Evolutionary conservation across 2,329 filamentous ascomycete species (phyloP), one percentile per base, ranked within the genome.

Genomic region (Neofusicoccum parvum): DNA sequence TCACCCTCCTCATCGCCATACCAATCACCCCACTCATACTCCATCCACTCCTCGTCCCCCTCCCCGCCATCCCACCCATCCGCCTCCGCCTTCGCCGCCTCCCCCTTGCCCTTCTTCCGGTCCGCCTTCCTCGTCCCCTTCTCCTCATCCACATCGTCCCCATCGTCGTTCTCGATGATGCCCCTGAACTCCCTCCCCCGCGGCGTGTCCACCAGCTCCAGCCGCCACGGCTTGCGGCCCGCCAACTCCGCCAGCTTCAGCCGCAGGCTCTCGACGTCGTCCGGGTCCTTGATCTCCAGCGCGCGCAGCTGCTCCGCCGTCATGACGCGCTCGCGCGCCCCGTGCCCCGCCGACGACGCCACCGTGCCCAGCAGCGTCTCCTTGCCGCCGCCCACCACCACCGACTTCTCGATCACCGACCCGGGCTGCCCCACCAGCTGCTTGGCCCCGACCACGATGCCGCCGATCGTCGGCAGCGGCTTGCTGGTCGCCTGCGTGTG

Each of bases 131-230:
- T 45, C 17, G 53, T 58, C 10, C 69, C 69, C 51, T 72, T 69
- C n/a, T 70, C 70, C 17, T 69, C 67, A 14, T 70, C 67, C 17
- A 39, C 69, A 58, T 83, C 81, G 0, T 86, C 82, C 1, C 86
- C 84, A 2, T 83, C 83, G 12, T 86, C 84, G 1, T 80, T 79
- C 34, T 90, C 88, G 15, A 94, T 85, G 48, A 91, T 86, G 0
- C 90, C 91, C 50, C 90, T 81, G 46, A 94, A 86, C 73, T 92
- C 89, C 67, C 86, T 80, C 23, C 85, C 83, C 4, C 86, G 83
- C 1, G 89, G 86, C 11, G 87, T 83, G 72, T 95, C 90, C 1
- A 95, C 86, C 14, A 95, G 83, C 76, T 95, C 91, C 66, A 97
- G 80, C 71, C 88, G 90, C 92, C 93, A 97, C 15, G 88, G 87